Base-by-base conservation (phyloP, 352 stramenopile species). In the Aphanomyces cochlioides region DNA sequence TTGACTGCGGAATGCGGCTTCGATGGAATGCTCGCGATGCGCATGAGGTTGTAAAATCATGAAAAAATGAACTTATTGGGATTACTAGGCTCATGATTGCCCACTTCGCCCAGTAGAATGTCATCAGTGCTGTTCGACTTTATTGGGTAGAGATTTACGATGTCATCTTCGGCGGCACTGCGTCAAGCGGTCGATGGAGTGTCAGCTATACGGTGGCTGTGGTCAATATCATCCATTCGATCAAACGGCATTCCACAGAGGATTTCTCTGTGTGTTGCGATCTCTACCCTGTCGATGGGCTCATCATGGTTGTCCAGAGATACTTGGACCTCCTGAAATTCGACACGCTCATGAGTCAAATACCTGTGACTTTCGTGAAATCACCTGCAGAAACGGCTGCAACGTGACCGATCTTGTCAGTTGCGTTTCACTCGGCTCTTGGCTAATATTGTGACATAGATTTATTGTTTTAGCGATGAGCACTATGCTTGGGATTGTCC, bases 401-500 rank as follows among this genome's bases (percentile, higher is more conserved):
- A 68, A 63, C 0, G 45, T 84, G 7, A 80, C 19, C 21, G 10
- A 57, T 13, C 28, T 68, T 13, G 60, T 68, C 13, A 10, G 77
- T 54, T 77, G 72, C 5, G 39, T 70, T n/a, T 67, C 90, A 21
- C 69, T 87, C 0, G 63, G 10, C 13, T 59, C 13, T 59, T 10
- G 34, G 13, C 47, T 63, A 58, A 19, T 10, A 4, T 2, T 0
- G 3, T 66, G 38, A 48, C 7, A 69, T 50, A 69, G 63, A 19
- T 69, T 34, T 65, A 56, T 6, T 87, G 77, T 34, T 90, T 90
- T 65, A 28, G 77, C 10, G 64, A 78, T 0, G 73, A 89, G 21
- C 85, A 93, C 64, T 90, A 85, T 56, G 73, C 58, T 5, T 92
- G 84, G 83, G 84, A 93, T 66, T 93, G 85, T 38, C 73, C 78